Conservation (phyloP, 345 rosid genomes). For the Eutrema yunnanense region DNA sequence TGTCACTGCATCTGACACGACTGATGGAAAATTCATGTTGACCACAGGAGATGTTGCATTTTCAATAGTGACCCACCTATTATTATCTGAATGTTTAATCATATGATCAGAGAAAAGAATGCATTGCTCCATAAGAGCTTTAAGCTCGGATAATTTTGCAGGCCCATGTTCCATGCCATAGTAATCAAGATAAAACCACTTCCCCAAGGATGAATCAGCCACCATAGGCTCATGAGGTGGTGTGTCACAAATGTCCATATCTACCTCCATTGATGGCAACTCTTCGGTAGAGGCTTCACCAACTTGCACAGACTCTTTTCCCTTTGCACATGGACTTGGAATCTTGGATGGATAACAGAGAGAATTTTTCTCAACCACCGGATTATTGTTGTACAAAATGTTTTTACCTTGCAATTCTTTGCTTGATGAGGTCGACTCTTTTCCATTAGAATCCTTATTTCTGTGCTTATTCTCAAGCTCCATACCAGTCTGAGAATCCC, state of each 20-base stretch:
- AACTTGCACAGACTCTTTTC: conserved; percentile 42
- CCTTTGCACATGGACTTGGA: conserved; percentile 35
- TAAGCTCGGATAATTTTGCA: conserved; percentile 70
- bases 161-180: conserved; percentile 86
- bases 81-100: conserved; percentile 71
- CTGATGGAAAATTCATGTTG: conserved; percentile 34
- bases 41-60: conserved; percentile 89
- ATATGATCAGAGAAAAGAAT: conserved; percentile 82
- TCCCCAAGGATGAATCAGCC: conserved; percentile 59
- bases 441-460: conserved; percentile 42
- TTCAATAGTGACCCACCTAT: conserved; percentile 96
- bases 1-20: conserved; percentile 63
- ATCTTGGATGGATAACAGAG: conserved; percentile 41
- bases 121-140: conserved; percentile 76
- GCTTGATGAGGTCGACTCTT: conserved; percentile 34
- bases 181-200: conserved; percentile 95
- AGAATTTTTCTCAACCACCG: conserved; percentile 42
- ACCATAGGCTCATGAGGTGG: conserved; percentile 71
- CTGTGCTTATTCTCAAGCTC: conserved; percentile 54
- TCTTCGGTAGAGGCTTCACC: conserved; percentile 56
- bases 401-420: conserved; percentile 59
- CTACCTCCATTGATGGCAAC: conserved; percentile 96
- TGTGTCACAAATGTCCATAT: conserved; percentile 92
- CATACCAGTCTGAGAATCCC: conserved; percentile 42
- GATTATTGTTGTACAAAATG: conserved; percentile 27